Evolutionary conservation across 2,329 filamentous ascomycete species (phyloP).

Genomic region (Westerdykella aurantiaca): DNA sequence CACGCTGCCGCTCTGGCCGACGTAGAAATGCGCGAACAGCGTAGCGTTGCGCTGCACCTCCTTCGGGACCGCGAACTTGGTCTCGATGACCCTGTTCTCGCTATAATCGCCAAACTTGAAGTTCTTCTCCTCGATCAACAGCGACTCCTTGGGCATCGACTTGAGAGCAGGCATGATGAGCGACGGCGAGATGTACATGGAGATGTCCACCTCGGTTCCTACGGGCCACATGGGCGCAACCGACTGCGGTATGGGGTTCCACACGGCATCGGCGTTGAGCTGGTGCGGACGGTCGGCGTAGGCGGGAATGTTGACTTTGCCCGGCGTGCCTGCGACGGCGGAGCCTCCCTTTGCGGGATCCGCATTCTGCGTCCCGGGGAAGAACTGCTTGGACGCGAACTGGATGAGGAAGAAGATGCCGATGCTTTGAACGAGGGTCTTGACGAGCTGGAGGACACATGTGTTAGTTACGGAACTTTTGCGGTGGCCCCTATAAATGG

Average conservation of each 20-base stretch:
- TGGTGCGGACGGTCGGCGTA: conserved; percentile 33
- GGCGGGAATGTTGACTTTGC: conserved; percentile 31
- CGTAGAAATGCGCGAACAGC: conserved; percentile 89
- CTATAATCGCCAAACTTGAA: conserved; percentile 75
- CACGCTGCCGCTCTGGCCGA: conserved; percentile 68
- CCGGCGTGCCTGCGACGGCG: conserved; percentile 13
- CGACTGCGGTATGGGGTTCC: conserved; percentile 60
- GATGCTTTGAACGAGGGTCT: conserved; percentile 49
- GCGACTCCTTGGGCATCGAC: conserved; percentile 57
- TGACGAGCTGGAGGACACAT: conserved; percentile 21
- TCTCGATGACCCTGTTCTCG: conserved; percentile 71
- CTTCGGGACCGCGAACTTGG: conserved; percentile 68
- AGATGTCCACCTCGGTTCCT: conserved; percentile 73
- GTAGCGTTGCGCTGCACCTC: conserved; percentile 87
- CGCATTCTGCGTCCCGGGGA: conserved; percentile 32
- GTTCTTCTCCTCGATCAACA: conserved; percentile 72
- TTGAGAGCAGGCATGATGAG: conserved; percentile 63
- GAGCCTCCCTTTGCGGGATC: conserved; percentile 16
- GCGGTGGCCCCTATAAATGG: not conserved
- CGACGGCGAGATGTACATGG: conserved; percentile 75
- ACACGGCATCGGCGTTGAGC: conserved; percentile 51
- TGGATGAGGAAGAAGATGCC: conserved; percentile 57
- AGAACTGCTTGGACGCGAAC: conserved; percentile 52
- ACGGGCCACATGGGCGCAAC: conserved; percentile 84
- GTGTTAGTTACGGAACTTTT: conserved; percentile 8